A percentile compares a stretch with the other conserved stretches of the same genome.
Evolutionary conservation across 352 stramenopile genomes (phyloP).

Genomic region (Globisporangium irregulare): DNA sequence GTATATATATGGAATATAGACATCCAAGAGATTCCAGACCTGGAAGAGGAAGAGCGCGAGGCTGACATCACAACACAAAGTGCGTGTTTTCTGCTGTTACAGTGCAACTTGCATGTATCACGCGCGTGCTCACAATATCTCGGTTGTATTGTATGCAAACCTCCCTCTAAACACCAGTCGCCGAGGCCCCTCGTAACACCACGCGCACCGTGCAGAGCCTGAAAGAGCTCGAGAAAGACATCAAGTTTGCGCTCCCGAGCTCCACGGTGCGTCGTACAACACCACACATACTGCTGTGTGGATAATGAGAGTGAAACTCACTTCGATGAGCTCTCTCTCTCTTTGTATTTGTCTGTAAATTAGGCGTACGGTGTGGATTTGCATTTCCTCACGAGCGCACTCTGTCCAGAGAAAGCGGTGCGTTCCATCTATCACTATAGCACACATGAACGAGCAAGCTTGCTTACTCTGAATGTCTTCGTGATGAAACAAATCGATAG

Average conservation of each 20-base stretch:
- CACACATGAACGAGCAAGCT: background rate
- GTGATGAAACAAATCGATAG: conserved; percentile 18
- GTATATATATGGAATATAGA: conserved; percentile 25
- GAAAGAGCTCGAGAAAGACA: conserved; percentile 75
- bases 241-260: conserved; percentile 72
- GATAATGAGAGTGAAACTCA: background rate
- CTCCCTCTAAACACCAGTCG: conserved; percentile 29
- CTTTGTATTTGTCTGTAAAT: background rate
- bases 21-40: conserved; percentile 76
- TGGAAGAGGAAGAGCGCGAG: conserved; percentile 80
- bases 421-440: conserved; percentile 9
- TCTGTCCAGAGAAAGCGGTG: conserved; percentile 74
- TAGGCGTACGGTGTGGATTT: conserved; percentile 65
- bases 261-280: conserved; percentile 27
- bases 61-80: conserved; percentile 68
- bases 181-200: conserved; percentile 73
- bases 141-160: background rate
- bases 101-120: background rate
- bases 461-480: background rate
- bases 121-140: background rate
- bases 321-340: background rate
- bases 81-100: conserved; percentile 17
- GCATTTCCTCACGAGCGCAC: conserved; percentile 55
- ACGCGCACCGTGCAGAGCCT: conserved; percentile 65
- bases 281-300: background rate